Evolutionary conservation across 2,329 filamentous ascomycete species (phyloP).

Genomic region (Colletotrichum nymphaeae): DNA sequence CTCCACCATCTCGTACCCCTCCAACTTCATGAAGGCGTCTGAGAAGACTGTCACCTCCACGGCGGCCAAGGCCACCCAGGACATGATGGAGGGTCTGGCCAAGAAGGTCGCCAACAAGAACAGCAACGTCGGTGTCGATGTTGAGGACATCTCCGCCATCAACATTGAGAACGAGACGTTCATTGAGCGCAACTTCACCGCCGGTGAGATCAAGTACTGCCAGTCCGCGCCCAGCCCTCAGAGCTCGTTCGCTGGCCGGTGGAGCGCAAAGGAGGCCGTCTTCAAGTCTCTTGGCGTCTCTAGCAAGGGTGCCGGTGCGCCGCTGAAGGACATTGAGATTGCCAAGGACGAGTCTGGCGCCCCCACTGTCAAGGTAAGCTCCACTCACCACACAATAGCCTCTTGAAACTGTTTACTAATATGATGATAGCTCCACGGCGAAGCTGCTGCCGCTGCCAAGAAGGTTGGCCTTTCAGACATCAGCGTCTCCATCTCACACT

Average conservation of each 20-base stretch:
- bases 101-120: slow-evolving; percentile 68
- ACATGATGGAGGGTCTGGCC: slow-evolving; percentile 82
- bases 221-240: slow-evolving; percentile 80
- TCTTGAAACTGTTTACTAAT: slow-evolving; percentile 49
- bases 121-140: slow-evolving; percentile 92
- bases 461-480: slow-evolving; percentile 89
- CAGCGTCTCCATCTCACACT: slow-evolving; percentile 95
- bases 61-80: slow-evolving; percentile 72
- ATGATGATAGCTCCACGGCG: slow-evolving; percentile 79
- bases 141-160: slow-evolving; percentile 88
- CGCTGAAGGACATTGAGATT: slow-evolving; percentile 96
- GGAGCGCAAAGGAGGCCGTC: slow-evolving; percentile 98
- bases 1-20: slow-evolving; percentile 78
- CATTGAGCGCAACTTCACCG: slow-evolving; percentile 93
- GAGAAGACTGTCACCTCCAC: slow-evolving; percentile 63
- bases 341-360: slow-evolving; percentile 82
- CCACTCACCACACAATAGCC: neutral
- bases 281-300: slow-evolving; percentile 95
- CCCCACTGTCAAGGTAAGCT: slow-evolving; percentile 84
- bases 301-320: slow-evolving; percentile 88
- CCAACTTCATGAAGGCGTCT: slow-evolving; percentile 74
- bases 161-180: slow-evolving; percentile 97
- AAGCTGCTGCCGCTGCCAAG: slow-evolving; percentile 85
- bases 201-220: slow-evolving; percentile 88
- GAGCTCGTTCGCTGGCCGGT: slow-evolving; percentile 92